phyloP scores from a whole-genome alignment of 306 rosid species.

The apple (Malus domestica) region DNA sequence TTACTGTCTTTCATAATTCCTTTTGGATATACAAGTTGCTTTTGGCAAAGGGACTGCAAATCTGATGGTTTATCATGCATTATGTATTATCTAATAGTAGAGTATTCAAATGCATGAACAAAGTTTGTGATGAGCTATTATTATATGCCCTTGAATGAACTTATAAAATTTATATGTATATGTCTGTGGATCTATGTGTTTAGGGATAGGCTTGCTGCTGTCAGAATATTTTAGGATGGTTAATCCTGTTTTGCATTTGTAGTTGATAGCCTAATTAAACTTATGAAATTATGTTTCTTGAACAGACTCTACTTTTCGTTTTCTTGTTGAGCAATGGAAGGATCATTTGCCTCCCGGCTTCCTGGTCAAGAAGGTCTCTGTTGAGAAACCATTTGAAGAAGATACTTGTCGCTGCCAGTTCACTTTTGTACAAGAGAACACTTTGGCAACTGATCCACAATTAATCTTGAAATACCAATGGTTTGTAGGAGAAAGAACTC shows the following conservation, averaged over 20 bases:
- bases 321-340: constrained; percentile 86
- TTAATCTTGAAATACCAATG: constrained; percentile 75
- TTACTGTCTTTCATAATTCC: not conserved
- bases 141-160: not conserved
- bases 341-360: constrained; percentile 66
- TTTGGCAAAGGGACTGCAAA: not conserved
- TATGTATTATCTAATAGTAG: not conserved
- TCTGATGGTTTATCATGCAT: not conserved
- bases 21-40: not conserved
- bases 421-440: constrained; percentile 51
- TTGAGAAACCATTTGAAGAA: constrained; percentile 84
- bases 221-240: not conserved
- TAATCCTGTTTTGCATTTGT: not conserved
- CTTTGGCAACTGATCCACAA: constrained; percentile 30
- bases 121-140: not conserved
- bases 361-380: constrained; percentile 62
- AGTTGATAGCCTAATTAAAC: not conserved
- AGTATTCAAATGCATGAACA: not conserved
- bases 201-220: not conserved
- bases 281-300: not conserved
- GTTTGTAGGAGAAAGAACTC: constrained; percentile 75
- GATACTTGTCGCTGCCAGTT: constrained; percentile 86
- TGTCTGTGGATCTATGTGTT: not conserved
- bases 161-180: not conserved
- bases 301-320: constrained; percentile 70